Percentiles rank a stretch among this genome's conserved stretches.
phyloP scores from a whole-genome alignment of 805 yeast species.

The Sugiyamaella floridensis region DNA sequence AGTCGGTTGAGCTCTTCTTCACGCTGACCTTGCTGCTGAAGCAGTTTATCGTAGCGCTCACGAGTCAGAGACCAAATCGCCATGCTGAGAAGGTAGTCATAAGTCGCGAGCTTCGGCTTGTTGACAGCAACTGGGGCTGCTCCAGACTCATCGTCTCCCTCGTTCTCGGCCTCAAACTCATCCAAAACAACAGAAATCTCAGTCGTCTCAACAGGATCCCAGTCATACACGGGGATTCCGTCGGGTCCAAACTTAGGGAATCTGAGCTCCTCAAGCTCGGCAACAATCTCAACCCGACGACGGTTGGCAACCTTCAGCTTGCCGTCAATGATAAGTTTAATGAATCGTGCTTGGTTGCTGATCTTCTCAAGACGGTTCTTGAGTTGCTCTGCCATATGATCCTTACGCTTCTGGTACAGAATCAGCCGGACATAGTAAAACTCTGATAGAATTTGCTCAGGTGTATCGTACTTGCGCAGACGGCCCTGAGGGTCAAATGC shows the following conservation, averaged over 20 bases:
- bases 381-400: constrained; percentile 58
- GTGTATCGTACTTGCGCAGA: constrained; percentile 71
- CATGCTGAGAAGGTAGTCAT: constrained; percentile 88
- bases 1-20: constrained; percentile 64
- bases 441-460: constrained; percentile 72
- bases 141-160: constrained; percentile 19
- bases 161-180: constrained; percentile 35
- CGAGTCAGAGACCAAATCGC: constrained; percentile 87
- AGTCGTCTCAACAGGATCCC: constrained; percentile 28
- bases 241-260: constrained; percentile 69
- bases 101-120: constrained; percentile 53
- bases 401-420: constrained; percentile 86
- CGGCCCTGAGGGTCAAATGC: constrained; percentile 89
- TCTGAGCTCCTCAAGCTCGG: constrained; percentile 52
- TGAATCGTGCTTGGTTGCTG: constrained; percentile 80
- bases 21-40: constrained; percentile 64
- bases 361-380: constrained; percentile 70
- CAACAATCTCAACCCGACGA: constrained; percentile 56
- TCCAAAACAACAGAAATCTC: constrained; percentile 26
- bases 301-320: constrained; percentile 67
- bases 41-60: constrained; percentile 77
- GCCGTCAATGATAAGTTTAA: constrained; percentile 79
- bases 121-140: constrained; percentile 18
- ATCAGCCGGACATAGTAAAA: constrained; percentile 83
- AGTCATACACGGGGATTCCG: constrained; percentile 54